A percentile compares a stretch with the other conserved stretches of the same genome.
These are phyloP conservation scores for Backusella parvicylindrica DNA, from an alignment of 192 early-diverging fungal genomes.

Conservation along the genomic window DNA sequence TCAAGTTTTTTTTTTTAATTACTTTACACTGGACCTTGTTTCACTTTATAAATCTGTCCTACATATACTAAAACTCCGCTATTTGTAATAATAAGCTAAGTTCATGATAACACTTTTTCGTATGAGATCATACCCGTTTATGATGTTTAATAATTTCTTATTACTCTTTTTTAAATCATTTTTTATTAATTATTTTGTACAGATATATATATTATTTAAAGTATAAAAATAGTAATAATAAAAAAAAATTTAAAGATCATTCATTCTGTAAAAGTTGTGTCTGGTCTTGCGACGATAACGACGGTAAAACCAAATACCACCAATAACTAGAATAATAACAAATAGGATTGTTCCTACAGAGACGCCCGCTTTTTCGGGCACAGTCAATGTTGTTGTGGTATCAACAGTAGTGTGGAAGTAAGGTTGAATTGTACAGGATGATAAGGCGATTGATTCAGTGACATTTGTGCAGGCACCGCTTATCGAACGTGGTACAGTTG, in stretches of 20 bases:
- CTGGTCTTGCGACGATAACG: slow-evolving; percentile 5
- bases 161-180: neutral
- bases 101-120: too few relatives aligned
- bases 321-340: neutral
- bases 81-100: too few relatives aligned
- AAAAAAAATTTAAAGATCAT: slow-evolving; percentile 8
- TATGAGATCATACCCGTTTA: neutral
- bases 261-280: slow-evolving; percentile 15
- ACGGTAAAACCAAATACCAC: slow-evolving; percentile 8
- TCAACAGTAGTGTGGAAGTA: neutral
- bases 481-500: neutral
- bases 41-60: neutral
- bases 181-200: neutral
- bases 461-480: neutral
- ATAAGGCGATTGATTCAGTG: neutral
- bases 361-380: neutral
- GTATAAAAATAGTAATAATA: too few relatives aligned
- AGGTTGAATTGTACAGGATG: neutral
- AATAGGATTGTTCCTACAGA: neutral
- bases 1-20: neutral
- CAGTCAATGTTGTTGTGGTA: neutral
- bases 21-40: neutral
- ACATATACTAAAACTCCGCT: neutral
- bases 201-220: neutral
- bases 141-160: neutral